Conservation (phyloP, 768 basidiomycete species). For the Floccularia luteovirens region DNA sequence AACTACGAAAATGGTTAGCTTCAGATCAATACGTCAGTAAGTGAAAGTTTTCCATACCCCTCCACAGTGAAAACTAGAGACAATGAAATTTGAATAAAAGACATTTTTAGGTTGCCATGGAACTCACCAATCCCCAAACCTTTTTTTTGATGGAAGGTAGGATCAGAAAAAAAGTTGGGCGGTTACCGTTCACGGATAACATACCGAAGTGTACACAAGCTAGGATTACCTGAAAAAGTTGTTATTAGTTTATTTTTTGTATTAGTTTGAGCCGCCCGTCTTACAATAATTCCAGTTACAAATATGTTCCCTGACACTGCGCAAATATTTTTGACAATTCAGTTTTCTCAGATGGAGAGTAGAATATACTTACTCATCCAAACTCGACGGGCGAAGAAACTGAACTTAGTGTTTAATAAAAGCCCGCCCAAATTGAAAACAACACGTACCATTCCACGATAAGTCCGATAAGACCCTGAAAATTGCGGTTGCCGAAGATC, state of each 20-base stretch:
- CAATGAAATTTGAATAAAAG: conserved; percentile 1
- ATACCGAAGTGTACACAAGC: conserved; percentile 35
- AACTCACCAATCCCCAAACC: conserved; percentile 32
- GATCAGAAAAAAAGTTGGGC: background rate
- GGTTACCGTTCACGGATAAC: conserved; percentile 6
- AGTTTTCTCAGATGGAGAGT: background rate
- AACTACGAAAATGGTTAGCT: conserved; percentile 15
- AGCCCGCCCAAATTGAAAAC: background rate
- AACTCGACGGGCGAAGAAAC: conserved; percentile 46
- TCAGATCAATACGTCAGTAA: background rate
- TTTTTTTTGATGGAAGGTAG: conserved; percentile 7
- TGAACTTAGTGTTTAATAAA: conserved; percentile 12
- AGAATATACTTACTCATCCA: conserved; percentile 28
- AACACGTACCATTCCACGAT: conserved; percentile 36
- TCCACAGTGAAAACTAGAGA: conserved; percentile 36
- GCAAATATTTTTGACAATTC: conserved; percentile 2
- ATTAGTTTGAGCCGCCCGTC: conserved; percentile 6
- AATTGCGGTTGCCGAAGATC: too few species aligned
- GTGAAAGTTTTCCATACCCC: conserved; percentile 25
- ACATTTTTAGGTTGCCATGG: background rate
- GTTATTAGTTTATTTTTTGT: background rate
- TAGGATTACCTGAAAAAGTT: conserved; percentile 24
- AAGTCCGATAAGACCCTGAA: conserved; percentile 38
- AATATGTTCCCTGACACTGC: conserved; percentile 36
- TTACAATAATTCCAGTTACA: conserved; percentile 34